Percentiles rank a stretch among this genome's conserved stretches.
Evolutionary conservation across 2,329 filamentous ascomycete genomes (phyloP).

Genomic region (Arthroderma uncinatum): DNA sequence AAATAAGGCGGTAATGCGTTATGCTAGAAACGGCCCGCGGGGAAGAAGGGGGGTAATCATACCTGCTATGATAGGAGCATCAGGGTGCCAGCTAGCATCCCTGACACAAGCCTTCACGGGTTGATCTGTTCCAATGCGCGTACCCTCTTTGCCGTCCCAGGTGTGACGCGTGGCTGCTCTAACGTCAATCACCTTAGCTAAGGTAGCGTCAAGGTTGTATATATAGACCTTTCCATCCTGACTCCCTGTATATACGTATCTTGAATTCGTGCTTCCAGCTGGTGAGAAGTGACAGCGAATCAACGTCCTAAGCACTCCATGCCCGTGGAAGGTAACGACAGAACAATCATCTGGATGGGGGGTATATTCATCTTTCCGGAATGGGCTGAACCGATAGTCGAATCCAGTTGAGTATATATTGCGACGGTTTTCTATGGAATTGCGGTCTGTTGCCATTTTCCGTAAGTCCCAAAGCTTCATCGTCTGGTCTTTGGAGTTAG

Average conservation of each 20-base stretch:
- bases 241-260: slow-evolving; percentile 88
- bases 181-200: slow-evolving; percentile 69
- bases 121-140: no score
- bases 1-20: background rate
- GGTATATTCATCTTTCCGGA: slow-evolving; percentile 43
- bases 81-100: slow-evolving; percentile 86
- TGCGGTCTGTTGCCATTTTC: slow-evolving; percentile 70
- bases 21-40: no score
- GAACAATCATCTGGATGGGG: slow-evolving; percentile 79
- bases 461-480: slow-evolving; percentile 96
- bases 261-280: slow-evolving; percentile 68
- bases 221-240: slow-evolving; percentile 82
- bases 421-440: slow-evolving; percentile 42
- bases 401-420: slow-evolving; percentile 47
- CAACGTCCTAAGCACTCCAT: slow-evolving; percentile 76
- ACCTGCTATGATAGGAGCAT: slow-evolving; percentile 65
- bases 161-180: slow-evolving; percentile 55
- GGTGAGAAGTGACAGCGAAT: slow-evolving; percentile 95
- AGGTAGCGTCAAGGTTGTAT: slow-evolving; percentile 84
- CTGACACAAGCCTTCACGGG: slow-evolving; percentile 61
- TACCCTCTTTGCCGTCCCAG: no score
- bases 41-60: slow-evolving; percentile 22
- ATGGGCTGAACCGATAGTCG: slow-evolving; percentile 51
- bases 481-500: slow-evolving; percentile 90
- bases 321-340: slow-evolving; percentile 84